Conservation (phyloP, 2,329 filamentous ascomycete species). For the Colletotrichum chrysophilum region DNA sequence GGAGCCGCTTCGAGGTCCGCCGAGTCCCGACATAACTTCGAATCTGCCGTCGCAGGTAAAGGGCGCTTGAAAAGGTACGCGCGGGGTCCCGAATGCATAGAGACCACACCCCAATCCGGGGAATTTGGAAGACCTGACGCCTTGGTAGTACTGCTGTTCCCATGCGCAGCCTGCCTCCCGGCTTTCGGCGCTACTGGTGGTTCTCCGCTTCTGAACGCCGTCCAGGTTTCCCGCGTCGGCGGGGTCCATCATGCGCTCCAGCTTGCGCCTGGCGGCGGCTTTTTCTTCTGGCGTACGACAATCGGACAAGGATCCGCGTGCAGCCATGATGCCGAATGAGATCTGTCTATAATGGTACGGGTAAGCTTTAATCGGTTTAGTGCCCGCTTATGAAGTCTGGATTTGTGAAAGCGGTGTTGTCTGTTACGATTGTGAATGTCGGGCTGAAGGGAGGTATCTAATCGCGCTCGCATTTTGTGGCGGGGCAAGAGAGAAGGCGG, state of each 20-base stretch:
- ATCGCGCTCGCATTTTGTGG: neutral
- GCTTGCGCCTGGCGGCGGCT: neutral
- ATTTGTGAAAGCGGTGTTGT: neutral
- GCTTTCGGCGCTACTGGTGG: neutral
- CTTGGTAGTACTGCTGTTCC: neutral
- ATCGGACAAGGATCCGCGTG: neutral
- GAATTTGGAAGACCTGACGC: neutral
- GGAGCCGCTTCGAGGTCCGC: neutral
- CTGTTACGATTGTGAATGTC: neutral
- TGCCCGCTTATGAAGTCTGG: neutral
- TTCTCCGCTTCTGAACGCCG: neutral
- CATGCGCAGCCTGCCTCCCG: neutral
- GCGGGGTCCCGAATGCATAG: neutral
- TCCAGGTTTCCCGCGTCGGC: neutral
- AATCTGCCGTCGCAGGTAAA: neutral
- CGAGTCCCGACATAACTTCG: neutral
- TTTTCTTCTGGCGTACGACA: neutral
- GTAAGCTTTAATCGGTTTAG: accelerated
- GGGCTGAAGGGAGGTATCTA: neutral
- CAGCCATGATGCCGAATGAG: neutral
- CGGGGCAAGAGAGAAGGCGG: neutral
- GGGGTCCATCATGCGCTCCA: neutral
- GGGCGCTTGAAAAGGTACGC: neutral
- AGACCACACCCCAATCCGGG: neutral
- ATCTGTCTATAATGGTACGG: neutral